These are phyloP conservation scores for Daedalea quercina DNA, from an alignment of 768 basidiomycete genomes.

Conservation along the genomic window DNA sequence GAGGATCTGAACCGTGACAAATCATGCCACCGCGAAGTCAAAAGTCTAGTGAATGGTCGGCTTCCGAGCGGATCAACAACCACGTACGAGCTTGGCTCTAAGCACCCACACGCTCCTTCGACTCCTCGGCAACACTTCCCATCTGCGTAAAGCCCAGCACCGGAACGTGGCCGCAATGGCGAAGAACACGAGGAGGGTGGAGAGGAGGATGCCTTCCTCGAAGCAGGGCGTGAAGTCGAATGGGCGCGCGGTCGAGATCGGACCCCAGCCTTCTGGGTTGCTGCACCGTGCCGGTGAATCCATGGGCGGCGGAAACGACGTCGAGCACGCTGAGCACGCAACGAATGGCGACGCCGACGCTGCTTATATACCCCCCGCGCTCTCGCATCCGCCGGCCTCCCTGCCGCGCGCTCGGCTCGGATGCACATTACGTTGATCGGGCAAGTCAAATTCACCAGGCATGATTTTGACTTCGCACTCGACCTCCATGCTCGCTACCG, in stretches of 20 bases:
- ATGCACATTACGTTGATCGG: neutral
- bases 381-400: neutral
- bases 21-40: neutral
- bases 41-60: neutral
- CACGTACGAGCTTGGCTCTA: conserved; percentile 63
- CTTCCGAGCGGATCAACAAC: conserved; percentile 8
- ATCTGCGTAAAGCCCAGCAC: conserved; percentile 25
- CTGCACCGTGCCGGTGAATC: conserved; percentile 29
- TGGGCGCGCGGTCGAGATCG: conserved; percentile 47
- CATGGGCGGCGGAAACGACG: conserved; percentile 17
- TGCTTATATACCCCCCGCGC: neutral
- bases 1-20: conserved; percentile 34
- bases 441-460: no score
- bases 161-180: conserved; percentile 36
- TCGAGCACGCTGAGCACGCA: conserved; percentile 14
- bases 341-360: conserved; percentile 16
- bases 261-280: conserved; percentile 60
- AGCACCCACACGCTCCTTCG: conserved; percentile 46
- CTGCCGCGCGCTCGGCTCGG: neutral
- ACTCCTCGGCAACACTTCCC: conserved; percentile 28
- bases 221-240: conserved; percentile 82
- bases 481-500: no score
- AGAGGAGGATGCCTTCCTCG: conserved; percentile 65
- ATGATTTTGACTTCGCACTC: no score
- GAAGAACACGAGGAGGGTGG: conserved; percentile 41